Conservation (phyloP, 2,329 filamentous ascomycete species). For the Aspergillus sp. region DNA sequence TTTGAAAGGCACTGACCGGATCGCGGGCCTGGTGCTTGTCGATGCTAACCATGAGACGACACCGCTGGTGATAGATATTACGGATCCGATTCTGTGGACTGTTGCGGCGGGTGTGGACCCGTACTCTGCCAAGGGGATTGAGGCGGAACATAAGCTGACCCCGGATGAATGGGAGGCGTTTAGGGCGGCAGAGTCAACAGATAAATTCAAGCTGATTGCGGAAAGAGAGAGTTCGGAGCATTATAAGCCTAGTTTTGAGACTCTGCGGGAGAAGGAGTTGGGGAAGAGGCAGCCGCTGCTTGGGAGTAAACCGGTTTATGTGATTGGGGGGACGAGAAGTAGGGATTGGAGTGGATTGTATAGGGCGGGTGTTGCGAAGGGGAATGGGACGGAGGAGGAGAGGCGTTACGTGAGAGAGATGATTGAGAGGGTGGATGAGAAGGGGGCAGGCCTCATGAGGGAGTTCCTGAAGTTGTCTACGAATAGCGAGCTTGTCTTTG, state of each 20-base stretch:
- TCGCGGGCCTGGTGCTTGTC: constrained; percentile 19
- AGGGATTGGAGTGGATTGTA: constrained; percentile 33
- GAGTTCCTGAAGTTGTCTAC: constrained; percentile 30
- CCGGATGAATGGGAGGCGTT: constrained; percentile 15
- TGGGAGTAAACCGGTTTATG: constrained; percentile 24
- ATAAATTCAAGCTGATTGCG: constrained; percentile 12
- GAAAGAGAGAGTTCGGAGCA: background rate
- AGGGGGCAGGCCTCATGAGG: constrained; percentile 29
- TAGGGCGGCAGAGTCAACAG: constrained; percentile 15
- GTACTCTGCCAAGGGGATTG: constrained; percentile 18
- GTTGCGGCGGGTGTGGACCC: constrained; percentile 16
- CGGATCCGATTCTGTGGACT: constrained; percentile 13
- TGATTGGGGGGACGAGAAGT: constrained; percentile 26
- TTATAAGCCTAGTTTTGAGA: constrained; percentile 24
- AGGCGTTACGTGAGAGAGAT: constrained; percentile 25
- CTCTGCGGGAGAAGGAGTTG: constrained; percentile 27
- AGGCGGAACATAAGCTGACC: constrained; percentile 4
- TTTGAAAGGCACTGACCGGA: constrained; percentile 5
- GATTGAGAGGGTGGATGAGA: constrained; percentile 27
- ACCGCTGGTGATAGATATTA: constrained; percentile 11
- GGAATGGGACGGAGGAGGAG: constrained; percentile 36
- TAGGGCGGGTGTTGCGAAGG: constrained; percentile 29
- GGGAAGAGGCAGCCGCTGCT: constrained; percentile 25
- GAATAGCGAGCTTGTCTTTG: constrained; percentile 28
- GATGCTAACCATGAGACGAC: constrained; percentile 19